A percentile compares a stretch with the other conserved stretches of the same genome.
These are phyloP conservation scores for Pythium phragmiticola DNA, from an alignment of 352 stramenopile species.

Conservation along the genomic window DNA sequence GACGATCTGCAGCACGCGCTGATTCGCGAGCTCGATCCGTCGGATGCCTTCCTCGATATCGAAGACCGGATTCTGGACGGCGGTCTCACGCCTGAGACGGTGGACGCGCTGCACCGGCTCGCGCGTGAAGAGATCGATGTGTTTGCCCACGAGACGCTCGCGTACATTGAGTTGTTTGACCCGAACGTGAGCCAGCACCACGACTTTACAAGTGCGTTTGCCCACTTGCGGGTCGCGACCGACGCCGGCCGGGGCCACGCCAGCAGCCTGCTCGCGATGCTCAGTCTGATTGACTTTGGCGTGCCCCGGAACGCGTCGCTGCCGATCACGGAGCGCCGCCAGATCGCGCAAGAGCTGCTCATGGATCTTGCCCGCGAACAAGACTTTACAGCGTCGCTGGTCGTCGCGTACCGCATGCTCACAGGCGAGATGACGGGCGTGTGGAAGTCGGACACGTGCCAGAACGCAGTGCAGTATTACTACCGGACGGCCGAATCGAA, in stretches of 20 bases:
- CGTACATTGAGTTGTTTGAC: constrained; percentile 67
- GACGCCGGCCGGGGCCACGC: constrained; percentile 44
- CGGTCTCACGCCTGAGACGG: constrained; percentile 39
- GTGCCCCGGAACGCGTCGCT: constrained; percentile 24
- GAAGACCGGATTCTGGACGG: constrained; percentile 50
- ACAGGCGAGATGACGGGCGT: constrained; percentile 32
- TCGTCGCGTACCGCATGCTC: constrained; percentile 51
- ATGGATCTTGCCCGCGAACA: constrained; percentile 29
- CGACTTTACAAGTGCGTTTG: constrained; percentile 45
- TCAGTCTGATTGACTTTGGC: constrained; percentile 56
- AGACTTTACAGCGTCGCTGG: constrained; percentile 61
- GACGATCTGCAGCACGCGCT: constrained; percentile 5
- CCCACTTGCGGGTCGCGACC: constrained; percentile 40
- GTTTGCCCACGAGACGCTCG: constrained; percentile 55
- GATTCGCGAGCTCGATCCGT: constrained; percentile 30
- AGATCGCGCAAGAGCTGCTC: constrained; percentile 37
- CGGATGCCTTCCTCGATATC: constrained; percentile 46
- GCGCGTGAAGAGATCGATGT: constrained; percentile 32
- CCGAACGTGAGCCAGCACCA: constrained; percentile 25
- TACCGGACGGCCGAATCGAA: constrained; percentile 60
- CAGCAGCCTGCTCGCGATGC: constrained; percentile 45
- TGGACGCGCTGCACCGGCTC: constrained; percentile 37
- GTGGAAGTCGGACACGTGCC: constrained; percentile 27
- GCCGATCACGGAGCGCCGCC: constrained; percentile 29
- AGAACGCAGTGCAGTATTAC: constrained; percentile 45